phyloP scores from a whole-genome alignment of 176 grass and related monocot species.

The Dendrocalamus sinicus region DNA sequence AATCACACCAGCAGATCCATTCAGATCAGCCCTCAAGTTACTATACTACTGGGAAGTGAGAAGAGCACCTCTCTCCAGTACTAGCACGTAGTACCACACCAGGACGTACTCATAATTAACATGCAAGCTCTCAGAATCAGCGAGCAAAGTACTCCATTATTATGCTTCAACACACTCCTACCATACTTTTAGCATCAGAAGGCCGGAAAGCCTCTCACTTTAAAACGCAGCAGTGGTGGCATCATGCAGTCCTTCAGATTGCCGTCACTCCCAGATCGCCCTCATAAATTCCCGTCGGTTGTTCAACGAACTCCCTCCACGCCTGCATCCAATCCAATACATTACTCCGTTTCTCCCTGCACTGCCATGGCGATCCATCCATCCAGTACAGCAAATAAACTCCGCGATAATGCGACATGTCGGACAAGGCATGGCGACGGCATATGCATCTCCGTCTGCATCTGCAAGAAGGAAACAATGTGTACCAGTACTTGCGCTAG shows the following conservation, averaged over 20 bases:
- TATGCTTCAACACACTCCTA: not conserved
- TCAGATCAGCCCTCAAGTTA: not conserved
- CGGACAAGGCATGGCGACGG: not conserved
- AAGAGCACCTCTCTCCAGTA: not conserved
- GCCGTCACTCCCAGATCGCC: not conserved
- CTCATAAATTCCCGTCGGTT: not conserved
- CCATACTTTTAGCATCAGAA: not conserved
- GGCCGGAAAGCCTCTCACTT: not conserved
- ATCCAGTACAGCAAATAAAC: constrained; percentile 32
- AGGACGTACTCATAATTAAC: not conserved
- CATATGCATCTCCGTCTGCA: not conserved
- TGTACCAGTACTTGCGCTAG: not conserved
- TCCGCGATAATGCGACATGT: constrained; percentile 28
- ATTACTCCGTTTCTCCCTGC: not conserved
- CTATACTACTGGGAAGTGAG: not conserved
- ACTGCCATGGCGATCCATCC: constrained; percentile 17
- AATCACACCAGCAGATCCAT: not conserved
- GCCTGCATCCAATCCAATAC: not conserved
- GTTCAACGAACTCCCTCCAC: not conserved
- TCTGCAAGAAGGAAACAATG: not conserved
- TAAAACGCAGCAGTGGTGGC: not conserved
- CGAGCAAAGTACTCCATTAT: not conserved
- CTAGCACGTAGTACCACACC: not conserved
- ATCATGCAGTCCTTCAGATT: not conserved
- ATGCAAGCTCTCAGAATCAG: not conserved